Evolutionary conservation across 2,329 filamentous ascomycete species (phyloP), one percentile per base, ranked within the genome.

Genomic region (Venturia aucupariae): DNA sequence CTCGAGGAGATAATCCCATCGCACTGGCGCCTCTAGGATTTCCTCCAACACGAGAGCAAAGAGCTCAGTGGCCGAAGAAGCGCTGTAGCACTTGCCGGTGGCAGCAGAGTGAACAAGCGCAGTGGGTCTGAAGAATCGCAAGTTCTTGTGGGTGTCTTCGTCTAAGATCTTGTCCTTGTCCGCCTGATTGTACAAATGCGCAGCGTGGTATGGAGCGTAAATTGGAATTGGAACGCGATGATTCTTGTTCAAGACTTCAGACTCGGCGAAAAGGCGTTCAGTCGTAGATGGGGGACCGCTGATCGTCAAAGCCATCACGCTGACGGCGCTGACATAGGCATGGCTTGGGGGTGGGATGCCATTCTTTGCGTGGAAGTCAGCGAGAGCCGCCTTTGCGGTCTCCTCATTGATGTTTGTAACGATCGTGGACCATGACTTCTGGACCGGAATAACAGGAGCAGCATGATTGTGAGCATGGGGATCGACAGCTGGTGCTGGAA

Each of bases 381-480:
- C 75, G 11, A 89, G 76, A 17, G 79, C 77, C 51, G 75, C 75
- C 69, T 77, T 79, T 4, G 82, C 82, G 24, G 81, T 77, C 42
- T 78, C 72, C 67, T 85, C 81, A 54, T 77, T 79, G 54, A 81
- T 76, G 55, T 80, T 81, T n/a, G 85, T 79, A 63, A 89, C 79
- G 67, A 89, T 83, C 65, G 83, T 85, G 8, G 86, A 87, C 87
- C 87, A 90, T 70, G 83, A 82, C 67, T 85, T 80, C 19, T 83
- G 83, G 15, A 82, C 79, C 64, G 84, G 71, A 6, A 78, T 75
- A 13, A 59, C 62, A 8, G 51, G 51, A 2, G 51, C 51, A 17
- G 61, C 61, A 19, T 64, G 44, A 13, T 48, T 51, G 32, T 60
- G 24, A 42, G 78, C 75, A 35, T 57, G 51, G 35, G 51, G 51